Conservation (phyloP, 192 early-diverging fungal species). For the Linnemannia exigua region DNA sequence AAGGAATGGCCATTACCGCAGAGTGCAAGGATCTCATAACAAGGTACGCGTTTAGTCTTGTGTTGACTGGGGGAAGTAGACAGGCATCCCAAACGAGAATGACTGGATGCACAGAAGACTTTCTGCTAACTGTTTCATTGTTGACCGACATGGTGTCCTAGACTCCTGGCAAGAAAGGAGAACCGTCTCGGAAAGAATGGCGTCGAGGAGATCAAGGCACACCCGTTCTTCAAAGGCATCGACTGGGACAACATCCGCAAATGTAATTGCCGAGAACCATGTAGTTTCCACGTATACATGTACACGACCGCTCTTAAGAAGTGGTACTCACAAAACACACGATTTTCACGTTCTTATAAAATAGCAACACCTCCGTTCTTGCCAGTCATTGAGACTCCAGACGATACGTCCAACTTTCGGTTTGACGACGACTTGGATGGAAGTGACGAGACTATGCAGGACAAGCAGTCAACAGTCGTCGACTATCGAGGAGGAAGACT, state of each 20-base stretch:
- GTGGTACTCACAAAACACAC: neutral
- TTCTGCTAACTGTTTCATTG: neutral
- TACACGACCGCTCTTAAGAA: neutral
- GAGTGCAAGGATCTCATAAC: conserved; percentile 71
- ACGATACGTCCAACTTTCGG: conserved; percentile 93
- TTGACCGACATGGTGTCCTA: neutral
- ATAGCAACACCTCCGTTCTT: conserved; percentile 84
- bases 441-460: conserved; percentile 58
- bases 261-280: conserved; percentile 29
- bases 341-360: neutral
- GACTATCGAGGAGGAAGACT: conserved; percentile 60
- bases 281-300: neutral
- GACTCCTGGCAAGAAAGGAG: conserved; percentile 81
- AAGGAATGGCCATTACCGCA: conserved; percentile 26
- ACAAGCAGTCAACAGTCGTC: conserved; percentile 57
- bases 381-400: conserved; percentile 86
- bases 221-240: conserved; percentile 76
- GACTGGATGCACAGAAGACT: neutral
- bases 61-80: neutral
- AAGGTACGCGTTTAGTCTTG: neutral
- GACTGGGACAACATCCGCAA: conserved; percentile 72
- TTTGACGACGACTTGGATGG: conserved; percentile 81
- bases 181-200: conserved; percentile 77
- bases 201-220: conserved; percentile 71
- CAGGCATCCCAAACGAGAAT: neutral